Percentiles rank a stretch among this genome's conserved stretches.
Conservation (phyloP, 257 asterid species). For the Eucommia ulmoides region DNA sequence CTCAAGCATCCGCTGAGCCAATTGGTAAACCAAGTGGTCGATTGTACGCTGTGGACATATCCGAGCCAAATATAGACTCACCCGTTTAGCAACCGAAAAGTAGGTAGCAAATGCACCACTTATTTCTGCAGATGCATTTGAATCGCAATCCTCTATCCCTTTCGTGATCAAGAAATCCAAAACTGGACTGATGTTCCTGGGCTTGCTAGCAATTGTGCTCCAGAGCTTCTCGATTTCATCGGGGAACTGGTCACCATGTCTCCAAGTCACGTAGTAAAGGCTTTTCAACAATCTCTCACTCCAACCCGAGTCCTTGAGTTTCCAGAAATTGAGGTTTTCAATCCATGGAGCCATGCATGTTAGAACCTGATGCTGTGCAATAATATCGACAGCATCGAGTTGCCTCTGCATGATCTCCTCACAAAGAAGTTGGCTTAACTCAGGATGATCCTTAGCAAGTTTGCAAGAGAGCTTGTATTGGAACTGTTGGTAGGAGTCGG, state of each 20-base stretch:
- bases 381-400: conserved; percentile 96
- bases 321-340: conserved; percentile 97
- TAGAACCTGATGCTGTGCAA: conserved; percentile 97
- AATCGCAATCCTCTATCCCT: conserved; percentile 99
- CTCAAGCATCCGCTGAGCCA: conserved; percentile 98
- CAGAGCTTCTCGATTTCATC: conserved; percentile 98
- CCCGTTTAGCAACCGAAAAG: conserved; percentile 96
- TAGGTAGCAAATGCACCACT: conserved; percentile 99
- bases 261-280: conserved; percentile 93
- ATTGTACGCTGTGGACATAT: conserved; percentile 97
- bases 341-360: conserved; percentile 99
- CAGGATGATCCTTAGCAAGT: conserved; percentile 99
- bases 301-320: conserved; percentile 96
- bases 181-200: conserved; percentile 91
- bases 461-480: conserved; percentile 98
- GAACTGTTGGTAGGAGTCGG: conserved; percentile 96
- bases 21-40: conserved; percentile 97
- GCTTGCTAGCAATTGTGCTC: conserved; percentile 99
- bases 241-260: conserved; percentile 98
- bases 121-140: conserved; percentile 95
- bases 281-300: conserved; percentile 90
- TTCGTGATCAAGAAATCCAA: conserved; percentile 92
- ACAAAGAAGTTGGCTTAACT: conserved; percentile 92
- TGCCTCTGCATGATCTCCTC: conserved; percentile 99
- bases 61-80: conserved; percentile 89